Base-by-base conservation (phyloP, 805 yeast species). In the Debaryomyces tyrocola region DNA sequence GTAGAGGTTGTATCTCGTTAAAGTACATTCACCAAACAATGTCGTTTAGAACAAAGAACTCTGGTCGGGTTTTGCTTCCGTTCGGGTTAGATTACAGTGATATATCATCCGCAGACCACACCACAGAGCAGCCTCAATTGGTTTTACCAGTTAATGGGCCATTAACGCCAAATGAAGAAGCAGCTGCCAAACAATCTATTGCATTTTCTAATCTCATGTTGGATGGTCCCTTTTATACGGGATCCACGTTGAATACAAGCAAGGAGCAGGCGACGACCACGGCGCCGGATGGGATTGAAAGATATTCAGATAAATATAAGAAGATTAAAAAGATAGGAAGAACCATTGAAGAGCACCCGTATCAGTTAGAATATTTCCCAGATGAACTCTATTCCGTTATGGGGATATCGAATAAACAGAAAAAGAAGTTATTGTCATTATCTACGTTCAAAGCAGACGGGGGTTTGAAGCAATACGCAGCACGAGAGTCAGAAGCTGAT, bases 251-350 rank as follows among this genome's bases (percentile, higher is more conserved):
- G 5, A 67, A 69, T 28, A 58, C 62, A 15, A 65, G 54, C 9
- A 47, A 55, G 5, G 53, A 47, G 14, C 52, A 47, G 42, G 40
- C 9, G 37, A 42, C 17, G 12, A 45, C 43, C 8, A 55, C 59
- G 2, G 55, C 59, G 0, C 56, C 66, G 0, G 96, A 88, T 60
- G 90, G 92, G 1, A 78, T 91, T 37, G 80, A 84, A 59, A 76
- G 97, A 56, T 89, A 89, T 60, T 82, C 95, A 2, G 97, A 91
- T 64, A 76, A 75, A 61, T 91, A 87, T 65, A 71, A 84, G 52
- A 85, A 85, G 61, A 82, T 81, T 55, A 78, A 87, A 46, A 82
- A 79, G 57, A 78, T 84, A 12, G 89, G 90, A 1, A 77, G 84
- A 43, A 83, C 91, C 2, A 78, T 85, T 7, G 85, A 83, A 50